Evolutionary conservation across 2,329 filamentous ascomycete species (phyloP), one percentile per base, ranked within the genome.

Genomic region (Phialemonium atrogriseum): DNA sequence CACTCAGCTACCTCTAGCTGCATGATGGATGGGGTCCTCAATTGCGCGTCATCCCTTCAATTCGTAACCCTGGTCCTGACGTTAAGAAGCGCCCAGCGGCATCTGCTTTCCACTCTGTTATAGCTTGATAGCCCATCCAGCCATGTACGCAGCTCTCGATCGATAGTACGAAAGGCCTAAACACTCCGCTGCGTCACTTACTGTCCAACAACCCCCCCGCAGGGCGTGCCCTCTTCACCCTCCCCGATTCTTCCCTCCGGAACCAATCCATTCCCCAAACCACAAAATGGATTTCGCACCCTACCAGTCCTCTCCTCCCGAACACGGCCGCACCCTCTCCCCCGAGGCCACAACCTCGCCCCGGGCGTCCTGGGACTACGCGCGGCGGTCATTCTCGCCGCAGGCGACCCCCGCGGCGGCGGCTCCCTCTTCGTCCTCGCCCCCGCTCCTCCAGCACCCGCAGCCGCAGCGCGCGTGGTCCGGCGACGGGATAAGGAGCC

Each of bases 231-330:
- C 16, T 13, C 20, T 22, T 10, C 28, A 31, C n/a, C 20, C 9
- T 27, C 15, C 9, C 21, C 21, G 21, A 9, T n/a, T 23, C 21
- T 23, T 23, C 21, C 21, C 21, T n/a, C 21, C 9, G n/a, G 21
- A 23, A n/a, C n/a, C 8, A 23, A 23, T 9, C 8, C 21, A 23
- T 23, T n/a, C 21, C n/a, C 10, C 25, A 27, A 11, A 33, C 21
- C 27, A 12, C 20, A 63, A 47, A 34, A 91, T 91, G 84, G 84
- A 95, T 64, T 98, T 96, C 56, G 91, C 91, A 27, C 91, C 91
- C 22, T 98, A 96, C 62, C 91, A 96, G 66, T 89, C 89, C 58
- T 82, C 82, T 29, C 82, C 83, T 11, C 91, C 91, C 8, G 88
- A 96, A 63, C 72, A 81, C 47, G 76, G 78, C 45, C 84, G 89